A percentile compares a stretch with the other conserved stretches of the same genome.
Conservation (phyloP, 2,329 filamentous ascomycete species). For the Fonsecaea erecta region DNA sequence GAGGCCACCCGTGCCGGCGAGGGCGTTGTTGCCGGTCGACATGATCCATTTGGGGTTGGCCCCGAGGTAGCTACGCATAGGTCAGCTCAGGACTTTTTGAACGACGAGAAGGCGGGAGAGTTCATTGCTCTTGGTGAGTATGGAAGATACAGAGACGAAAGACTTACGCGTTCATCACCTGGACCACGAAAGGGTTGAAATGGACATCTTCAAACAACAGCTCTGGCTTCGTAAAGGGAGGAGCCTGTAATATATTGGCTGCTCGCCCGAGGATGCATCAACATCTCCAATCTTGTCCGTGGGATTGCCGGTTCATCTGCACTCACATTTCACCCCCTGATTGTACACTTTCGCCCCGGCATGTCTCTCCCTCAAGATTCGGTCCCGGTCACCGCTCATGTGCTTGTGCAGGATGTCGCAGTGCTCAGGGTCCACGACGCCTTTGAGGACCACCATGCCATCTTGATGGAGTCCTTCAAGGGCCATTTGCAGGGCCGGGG, state of each 20-base stretch:
- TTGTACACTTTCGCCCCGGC: constrained; percentile 41
- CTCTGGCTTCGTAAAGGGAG: constrained; percentile 43
- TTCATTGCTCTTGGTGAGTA: neutral
- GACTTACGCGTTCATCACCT: constrained; percentile 47
- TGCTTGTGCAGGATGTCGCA: constrained; percentile 43
- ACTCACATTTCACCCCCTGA: constrained; percentile 44
- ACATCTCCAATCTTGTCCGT: neutral
- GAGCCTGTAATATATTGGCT: constrained; percentile 50
- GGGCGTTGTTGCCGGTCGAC: constrained; percentile 48
- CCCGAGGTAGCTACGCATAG: constrained; percentile 46
- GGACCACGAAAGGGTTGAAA: constrained; percentile 50
- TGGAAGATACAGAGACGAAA: neutral
- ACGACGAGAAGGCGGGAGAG: neutral
- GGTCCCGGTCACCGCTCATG: constrained; percentile 46
- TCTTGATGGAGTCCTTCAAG: constrained; percentile 46
- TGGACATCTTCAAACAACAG: constrained; percentile 48
- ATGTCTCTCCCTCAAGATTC: constrained; percentile 22
- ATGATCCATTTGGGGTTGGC: constrained; percentile 48
- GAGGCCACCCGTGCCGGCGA: constrained; percentile 44
- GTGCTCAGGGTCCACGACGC: constrained; percentile 44
- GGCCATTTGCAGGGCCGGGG: constrained; percentile 42
- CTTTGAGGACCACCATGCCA: constrained; percentile 46
- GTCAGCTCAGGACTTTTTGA: neutral
- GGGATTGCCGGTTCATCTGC: neutral
- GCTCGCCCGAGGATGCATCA: neutral